A percentile compares a stretch with the other conserved stretches of the same genome.
Conservation (phyloP, 352 stramenopile genomes). For the Saprolegnia parasitica region DNA sequence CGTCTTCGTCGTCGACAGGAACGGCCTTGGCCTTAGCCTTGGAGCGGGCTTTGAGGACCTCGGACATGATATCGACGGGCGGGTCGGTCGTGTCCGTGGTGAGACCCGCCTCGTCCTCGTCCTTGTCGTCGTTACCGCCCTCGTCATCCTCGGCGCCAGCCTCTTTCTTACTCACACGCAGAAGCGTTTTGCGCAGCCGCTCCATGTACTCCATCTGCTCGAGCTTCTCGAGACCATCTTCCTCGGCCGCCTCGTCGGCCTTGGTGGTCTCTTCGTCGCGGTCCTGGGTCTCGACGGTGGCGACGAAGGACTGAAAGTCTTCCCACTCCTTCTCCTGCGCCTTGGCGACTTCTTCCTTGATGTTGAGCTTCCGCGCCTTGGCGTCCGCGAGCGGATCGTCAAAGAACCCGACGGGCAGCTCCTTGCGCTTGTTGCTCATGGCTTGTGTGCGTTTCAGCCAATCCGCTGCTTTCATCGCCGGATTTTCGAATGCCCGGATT, state of each 20-base stretch:
- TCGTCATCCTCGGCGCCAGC: background rate
- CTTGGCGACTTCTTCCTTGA: conserved; percentile 44
- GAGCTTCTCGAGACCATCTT: conserved; percentile 44
- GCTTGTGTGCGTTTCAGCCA: conserved; percentile 11
- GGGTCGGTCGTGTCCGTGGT: background rate
- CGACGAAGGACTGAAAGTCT: conserved; percentile 55
- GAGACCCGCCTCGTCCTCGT: background rate
- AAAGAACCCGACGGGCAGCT: conserved; percentile 45
- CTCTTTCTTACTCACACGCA: conserved; percentile 34
- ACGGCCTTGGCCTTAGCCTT: background rate
- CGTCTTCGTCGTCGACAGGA: conserved; percentile 5
- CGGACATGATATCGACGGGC: conserved; percentile 7
- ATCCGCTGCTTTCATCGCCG: background rate
- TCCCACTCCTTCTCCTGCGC: conserved; percentile 51
- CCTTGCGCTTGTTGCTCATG: conserved; percentile 28
- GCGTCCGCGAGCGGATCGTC: conserved; percentile 48
- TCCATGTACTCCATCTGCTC: conserved; percentile 71
- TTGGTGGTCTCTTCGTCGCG: conserved; percentile 35
- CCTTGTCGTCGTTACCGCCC: background rate
- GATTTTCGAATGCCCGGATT: background rate
- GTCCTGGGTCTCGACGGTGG: conserved; percentile 47
- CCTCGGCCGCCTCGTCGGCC: conserved; percentile 40
- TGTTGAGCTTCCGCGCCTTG: conserved; percentile 44
- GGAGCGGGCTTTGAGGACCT: conserved; percentile 10
- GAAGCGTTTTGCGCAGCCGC: conserved; percentile 47